Evolutionary conservation across 2,329 filamentous ascomycete genomes (phyloP), one percentile per base, ranked within the genome.

Genomic region (Leptographium flavum): DNA sequence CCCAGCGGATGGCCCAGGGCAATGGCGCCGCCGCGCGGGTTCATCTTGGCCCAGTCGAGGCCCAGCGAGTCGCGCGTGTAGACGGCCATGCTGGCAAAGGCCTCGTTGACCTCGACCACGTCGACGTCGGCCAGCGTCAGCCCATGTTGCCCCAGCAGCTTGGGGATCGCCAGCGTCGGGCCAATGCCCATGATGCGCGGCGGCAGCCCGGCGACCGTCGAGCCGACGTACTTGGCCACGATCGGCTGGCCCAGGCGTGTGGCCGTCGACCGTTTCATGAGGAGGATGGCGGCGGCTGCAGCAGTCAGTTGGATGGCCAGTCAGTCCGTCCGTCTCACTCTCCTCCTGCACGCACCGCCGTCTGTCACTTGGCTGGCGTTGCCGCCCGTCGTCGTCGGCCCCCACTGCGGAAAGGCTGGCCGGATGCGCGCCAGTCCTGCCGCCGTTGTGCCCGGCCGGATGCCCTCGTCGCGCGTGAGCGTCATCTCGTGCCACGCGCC

Each of bases 141-240:
- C 64, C 82, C 79, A 73, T 82, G 79, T 67, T 92, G 81, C 58
- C 66, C 65, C 39, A 98, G 75, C 27, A 98, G 78, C 76, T 98
- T 98, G 51, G 79, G 79, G 51, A 83, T 81, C 48, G 76, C 79
- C 31, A 82, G 64, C 37, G 79, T 79, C 31, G 85, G 85, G 45
- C 85, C 85, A 54, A 96, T 94, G 52, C 90, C 92, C 92, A 98
- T 98, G 67, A 98, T 87, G 52, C 92, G 76, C 6, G 92, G 92
- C 1, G 92, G 78, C 5, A 96, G 76, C 55, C 92, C 92, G 33
- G 88, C 84, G 36, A 94, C 81, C 11, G 88, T 94, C 46, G 88
- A 84, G 55, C 86, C 87, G 52, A 92, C 87, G 62, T 87, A 96
- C 67, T 98, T 98, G 65, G 82, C 92, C 50, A 96, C 60, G 64